A percentile compares a stretch with the other conserved stretches of the same genome.
These are phyloP conservation scores for Cystofilobasidium macerans DNA, from an alignment of 768 basidiomycete species.

Conservation along the genomic window DNA sequence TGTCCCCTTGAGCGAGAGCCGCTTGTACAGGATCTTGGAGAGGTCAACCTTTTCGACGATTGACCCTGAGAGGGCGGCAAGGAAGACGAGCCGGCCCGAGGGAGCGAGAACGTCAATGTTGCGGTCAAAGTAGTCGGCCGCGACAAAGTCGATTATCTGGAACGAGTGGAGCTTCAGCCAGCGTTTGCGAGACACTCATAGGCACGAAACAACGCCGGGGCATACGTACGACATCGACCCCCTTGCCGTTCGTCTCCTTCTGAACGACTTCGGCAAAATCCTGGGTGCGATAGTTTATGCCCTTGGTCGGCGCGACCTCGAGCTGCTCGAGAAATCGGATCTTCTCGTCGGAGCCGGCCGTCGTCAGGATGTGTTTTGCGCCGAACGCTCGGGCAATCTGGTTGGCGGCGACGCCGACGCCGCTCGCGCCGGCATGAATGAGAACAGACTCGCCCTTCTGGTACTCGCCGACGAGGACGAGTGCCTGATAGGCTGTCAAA, in stretches of 20 bases:
- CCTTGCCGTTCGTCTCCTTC: constrained; percentile 54
- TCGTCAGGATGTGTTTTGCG: constrained; percentile 64
- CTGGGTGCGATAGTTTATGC: constrained; percentile 71
- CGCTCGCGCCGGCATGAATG: constrained; percentile 69
- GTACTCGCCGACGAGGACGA: constrained; percentile 58
- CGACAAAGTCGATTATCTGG: constrained; percentile 67
- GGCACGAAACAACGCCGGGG: background rate
- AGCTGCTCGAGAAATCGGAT: constrained; percentile 60
- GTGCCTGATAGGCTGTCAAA: constrained; percentile 62
- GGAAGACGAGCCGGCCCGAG: constrained; percentile 39
- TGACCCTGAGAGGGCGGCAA: constrained; percentile 36
- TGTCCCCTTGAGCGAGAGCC: constrained; percentile 76
- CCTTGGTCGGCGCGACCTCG: constrained; percentile 49
- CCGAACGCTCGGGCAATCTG: constrained; percentile 66
- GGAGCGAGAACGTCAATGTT: constrained; percentile 59
- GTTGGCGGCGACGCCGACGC: constrained; percentile 71
- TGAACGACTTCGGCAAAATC: constrained; percentile 67
- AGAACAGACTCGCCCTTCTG: constrained; percentile 63
- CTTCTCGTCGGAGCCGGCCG: constrained; percentile 71
- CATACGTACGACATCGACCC: constrained; percentile 54
- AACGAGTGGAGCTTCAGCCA: background rate
- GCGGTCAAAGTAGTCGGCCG: constrained; percentile 58
- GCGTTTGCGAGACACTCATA: too few relatives aligned
- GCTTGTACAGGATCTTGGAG: constrained; percentile 62
- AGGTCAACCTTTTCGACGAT: constrained; percentile 41